Evolutionary conservation across 768 basidiomycete genomes (phyloP).

Genomic region (Termitomyces sp.): DNA sequence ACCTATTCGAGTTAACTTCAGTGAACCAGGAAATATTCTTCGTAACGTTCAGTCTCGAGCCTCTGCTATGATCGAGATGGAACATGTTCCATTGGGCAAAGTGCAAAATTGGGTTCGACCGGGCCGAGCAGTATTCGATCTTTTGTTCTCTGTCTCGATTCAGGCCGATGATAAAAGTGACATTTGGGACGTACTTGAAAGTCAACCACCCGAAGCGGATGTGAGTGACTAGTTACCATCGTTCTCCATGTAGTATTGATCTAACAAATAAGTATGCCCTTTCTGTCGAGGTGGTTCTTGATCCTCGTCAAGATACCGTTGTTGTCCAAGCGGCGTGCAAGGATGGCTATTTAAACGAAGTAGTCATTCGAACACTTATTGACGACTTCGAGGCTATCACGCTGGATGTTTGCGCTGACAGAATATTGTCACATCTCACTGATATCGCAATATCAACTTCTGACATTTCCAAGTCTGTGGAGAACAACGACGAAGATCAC

Average conservation of each 20-base stretch:
- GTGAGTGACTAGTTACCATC: conserved; percentile 17
- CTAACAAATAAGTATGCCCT: conserved; percentile 23
- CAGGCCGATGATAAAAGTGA: conserved; percentile 11
- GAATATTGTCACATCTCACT: not conserved
- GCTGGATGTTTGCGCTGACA: conserved; percentile 9
- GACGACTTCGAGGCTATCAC: conserved; percentile 21
- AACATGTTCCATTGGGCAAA: conserved; percentile 28
- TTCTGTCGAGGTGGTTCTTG: conserved; percentile 27
- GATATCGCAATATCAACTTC: not conserved
- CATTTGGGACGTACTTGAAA: conserved; percentile 25
- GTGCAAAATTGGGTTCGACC: conserved; percentile 31
- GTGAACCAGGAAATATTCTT: conserved; percentile 13
- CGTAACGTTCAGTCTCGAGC: conserved; percentile 22
- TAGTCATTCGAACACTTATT: conserved; percentile 15
- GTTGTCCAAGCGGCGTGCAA: conserved; percentile 24
- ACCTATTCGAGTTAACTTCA: conserved; percentile 25
- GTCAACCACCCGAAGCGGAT: conserved; percentile 28
- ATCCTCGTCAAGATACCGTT: conserved; percentile 19
- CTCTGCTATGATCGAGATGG: conserved; percentile 26
- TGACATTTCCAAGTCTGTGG: not conserved
- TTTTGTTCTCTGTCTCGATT: conserved; percentile 29
- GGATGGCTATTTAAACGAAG: conserved; percentile 8
- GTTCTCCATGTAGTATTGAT: not conserved
- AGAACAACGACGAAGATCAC: not conserved
- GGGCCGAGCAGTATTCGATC: conserved; percentile 25